Conservation (phyloP, 306 rosid species). For the Malus orientalis region DNA sequence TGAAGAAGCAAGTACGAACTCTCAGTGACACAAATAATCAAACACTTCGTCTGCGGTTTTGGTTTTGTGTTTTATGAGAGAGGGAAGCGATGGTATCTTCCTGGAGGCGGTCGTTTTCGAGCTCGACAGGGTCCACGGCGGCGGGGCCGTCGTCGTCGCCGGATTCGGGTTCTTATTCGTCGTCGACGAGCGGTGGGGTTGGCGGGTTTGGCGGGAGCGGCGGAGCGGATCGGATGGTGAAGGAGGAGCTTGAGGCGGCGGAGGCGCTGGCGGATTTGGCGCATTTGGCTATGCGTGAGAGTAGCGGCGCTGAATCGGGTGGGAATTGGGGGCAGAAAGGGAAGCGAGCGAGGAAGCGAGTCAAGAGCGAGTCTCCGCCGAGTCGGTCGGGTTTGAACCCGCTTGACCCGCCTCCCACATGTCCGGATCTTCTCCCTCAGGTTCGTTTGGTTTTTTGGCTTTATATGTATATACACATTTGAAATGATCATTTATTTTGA, state of each 20-base stretch:
- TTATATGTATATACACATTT: not conserved
- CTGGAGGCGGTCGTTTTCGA: conserved; percentile 17
- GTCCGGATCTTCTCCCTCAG: conserved; percentile 34
- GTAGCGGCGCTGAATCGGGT: conserved; percentile 11
- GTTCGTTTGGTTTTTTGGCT: conserved; percentile 14
- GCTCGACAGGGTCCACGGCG: conserved; percentile 15
- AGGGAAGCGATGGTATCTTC: conserved; percentile 23
- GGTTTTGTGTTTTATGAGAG: not conserved
- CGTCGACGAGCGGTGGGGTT: not conserved
- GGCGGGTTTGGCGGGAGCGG: not conserved
- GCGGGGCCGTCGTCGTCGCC: conserved; percentile 8
- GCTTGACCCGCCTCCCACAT: conserved; percentile 15
- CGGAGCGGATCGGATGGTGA: conserved; percentile 44
- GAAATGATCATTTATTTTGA: not conserved
- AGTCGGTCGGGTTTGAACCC: conserved; percentile 13
- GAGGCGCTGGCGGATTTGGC: conserved; percentile 85
- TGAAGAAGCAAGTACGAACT: not conserved
- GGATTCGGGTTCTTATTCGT: not conserved
- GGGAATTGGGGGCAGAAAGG: conserved; percentile 33
- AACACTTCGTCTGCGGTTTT: not conserved
- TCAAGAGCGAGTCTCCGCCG: conserved; percentile 42
- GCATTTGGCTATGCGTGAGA: conserved; percentile 45
- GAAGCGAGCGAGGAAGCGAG: conserved; percentile 31
- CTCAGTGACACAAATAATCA: not conserved
- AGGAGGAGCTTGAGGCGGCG: conserved; percentile 85